Conservation (phyloP, 2,329 filamentous ascomycete species). For the Fusarium sp. region DNA sequence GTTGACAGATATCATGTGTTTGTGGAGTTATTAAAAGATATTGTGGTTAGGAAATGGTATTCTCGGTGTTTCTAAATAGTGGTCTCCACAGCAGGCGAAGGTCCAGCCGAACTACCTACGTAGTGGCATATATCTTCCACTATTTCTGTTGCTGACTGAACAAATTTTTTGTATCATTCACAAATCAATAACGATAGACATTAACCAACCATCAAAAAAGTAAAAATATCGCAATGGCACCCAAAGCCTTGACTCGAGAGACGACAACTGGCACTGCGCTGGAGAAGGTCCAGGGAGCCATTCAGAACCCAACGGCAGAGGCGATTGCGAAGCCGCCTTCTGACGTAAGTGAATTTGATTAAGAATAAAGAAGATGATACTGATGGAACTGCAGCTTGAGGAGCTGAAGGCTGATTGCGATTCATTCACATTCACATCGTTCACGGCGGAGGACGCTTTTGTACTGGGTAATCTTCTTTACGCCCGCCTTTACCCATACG, state of each 20-base stretch:
- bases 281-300: slow-evolving; percentile 40
- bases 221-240: slow-evolving; percentile 20
- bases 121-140: slow-evolving; percentile 1
- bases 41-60: not conserved
- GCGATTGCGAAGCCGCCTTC: slow-evolving; percentile 38
- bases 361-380: not conserved
- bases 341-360: slow-evolving; percentile 25
- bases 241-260: slow-evolving; percentile 33
- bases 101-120: slow-evolving; percentile 30
- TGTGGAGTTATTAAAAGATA: not conserved
- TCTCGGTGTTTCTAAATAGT: slow-evolving; percentile 7
- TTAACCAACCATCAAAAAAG: not conserved
- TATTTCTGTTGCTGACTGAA: slow-evolving; percentile 1
- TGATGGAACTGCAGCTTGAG: slow-evolving; percentile 42
- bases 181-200: not conserved
- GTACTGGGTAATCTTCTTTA: slow-evolving; percentile 74
- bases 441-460: slow-evolving; percentile 74
- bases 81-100: slow-evolving; percentile 26
- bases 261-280: slow-evolving; percentile 24
- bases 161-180: not conserved
- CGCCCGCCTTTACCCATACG: slow-evolving; percentile 68
- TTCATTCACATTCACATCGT: slow-evolving; percentile 62
- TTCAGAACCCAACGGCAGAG: slow-evolving; percentile 23
- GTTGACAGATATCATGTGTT: not conserved
- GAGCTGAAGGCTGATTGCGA: slow-evolving; percentile 54